Base-by-base conservation (phyloP, 75 land plant genomes). In the Sequoiadendron giganteum region DNA sequence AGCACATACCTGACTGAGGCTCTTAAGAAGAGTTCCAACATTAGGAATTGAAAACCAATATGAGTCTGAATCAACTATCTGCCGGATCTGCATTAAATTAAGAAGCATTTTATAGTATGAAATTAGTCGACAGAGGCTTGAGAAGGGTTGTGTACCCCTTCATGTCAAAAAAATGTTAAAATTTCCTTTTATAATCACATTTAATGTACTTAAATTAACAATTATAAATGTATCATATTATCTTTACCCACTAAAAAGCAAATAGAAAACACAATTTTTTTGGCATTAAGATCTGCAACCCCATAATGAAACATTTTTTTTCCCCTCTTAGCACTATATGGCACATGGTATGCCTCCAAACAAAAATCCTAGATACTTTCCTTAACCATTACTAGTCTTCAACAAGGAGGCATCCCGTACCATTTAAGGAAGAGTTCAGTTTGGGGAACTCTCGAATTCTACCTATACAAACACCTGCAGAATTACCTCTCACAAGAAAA, bases 11-110 rank as follows among this genome's bases (percentile, higher is more conserved):
- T 96, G 97, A 4, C 93, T 88, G 36, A 97, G 89, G 52, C 95
- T 96, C 88, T 97, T 97, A 25, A 96, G 92, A 78, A 95, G 18
- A 34, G 89, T 90, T 38, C 99, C 99, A 90, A 93, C 90, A 73
- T 90, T 96, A 73, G 99, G 99, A 87, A 97, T 95, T 36, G 98
- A 88, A 91, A 97, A 94, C 99, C 99, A 97, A 83, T 97, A 97
- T 83, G 91, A 89, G 43, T 93, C 90, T 88, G 93, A 91, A 90
- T 97, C 98, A 78, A 90, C 93, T 32, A 97, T 90, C 85, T 97
- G 96, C 32, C 99, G 94, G 56, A 91, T 94, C 97, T 96, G 86
- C 77, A 92, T 80, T 25, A 8, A 58, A 87, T 34, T 15, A 49
- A 79, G 48, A 80, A 72, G 2, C 25, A 55, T 34, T 88, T 65